Conservation (phyloP, 805 yeast species). For the Metschnikowia hibisci region DNA sequence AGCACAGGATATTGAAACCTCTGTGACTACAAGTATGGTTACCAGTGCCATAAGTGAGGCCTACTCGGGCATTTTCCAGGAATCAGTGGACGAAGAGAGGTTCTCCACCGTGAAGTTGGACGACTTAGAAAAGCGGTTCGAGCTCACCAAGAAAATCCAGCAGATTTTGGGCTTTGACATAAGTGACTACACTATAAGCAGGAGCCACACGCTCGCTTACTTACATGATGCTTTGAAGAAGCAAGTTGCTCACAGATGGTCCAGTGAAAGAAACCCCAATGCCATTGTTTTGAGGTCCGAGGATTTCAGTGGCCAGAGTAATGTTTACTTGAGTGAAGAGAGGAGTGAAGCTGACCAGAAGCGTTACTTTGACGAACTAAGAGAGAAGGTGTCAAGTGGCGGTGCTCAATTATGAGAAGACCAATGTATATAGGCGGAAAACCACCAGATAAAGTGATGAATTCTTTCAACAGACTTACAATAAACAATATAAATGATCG, state of each 20-base stretch:
- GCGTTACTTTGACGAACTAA: constrained; percentile 43
- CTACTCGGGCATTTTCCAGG: constrained; percentile 21
- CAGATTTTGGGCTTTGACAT: constrained; percentile 47
- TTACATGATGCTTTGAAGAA: constrained; percentile 37
- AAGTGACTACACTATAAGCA: constrained; percentile 48
- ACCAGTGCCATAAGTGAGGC: constrained; percentile 24
- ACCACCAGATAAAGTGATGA: background rate
- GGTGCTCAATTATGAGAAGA: constrained; percentile 21
- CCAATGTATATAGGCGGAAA: constrained; percentile 3
- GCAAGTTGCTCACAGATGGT: constrained; percentile 41
- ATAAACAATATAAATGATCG: too few relatives aligned
- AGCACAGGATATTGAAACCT: constrained; percentile 26
- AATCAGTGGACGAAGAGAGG: constrained; percentile 7
- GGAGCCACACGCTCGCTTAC: constrained; percentile 34
- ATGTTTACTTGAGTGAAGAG: constrained; percentile 52
- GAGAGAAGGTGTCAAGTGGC: constrained; percentile 40
- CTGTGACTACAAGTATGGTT: constrained; percentile 25
- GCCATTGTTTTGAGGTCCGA: constrained; percentile 59
- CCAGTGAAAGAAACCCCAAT: constrained; percentile 67
- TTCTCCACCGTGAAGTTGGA: constrained; percentile 8
- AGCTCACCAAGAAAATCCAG: constrained; percentile 46
- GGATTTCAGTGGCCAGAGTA: constrained; percentile 52
- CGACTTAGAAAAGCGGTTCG: constrained; percentile 49
- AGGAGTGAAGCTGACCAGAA: constrained; percentile 44
- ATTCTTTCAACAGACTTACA: too few relatives aligned